Percentiles rank a stretch among this genome's conserved stretches.
Evolutionary conservation across 768 basidiomycete species (phyloP).

Genomic region (Pisolithus sp.): DNA sequence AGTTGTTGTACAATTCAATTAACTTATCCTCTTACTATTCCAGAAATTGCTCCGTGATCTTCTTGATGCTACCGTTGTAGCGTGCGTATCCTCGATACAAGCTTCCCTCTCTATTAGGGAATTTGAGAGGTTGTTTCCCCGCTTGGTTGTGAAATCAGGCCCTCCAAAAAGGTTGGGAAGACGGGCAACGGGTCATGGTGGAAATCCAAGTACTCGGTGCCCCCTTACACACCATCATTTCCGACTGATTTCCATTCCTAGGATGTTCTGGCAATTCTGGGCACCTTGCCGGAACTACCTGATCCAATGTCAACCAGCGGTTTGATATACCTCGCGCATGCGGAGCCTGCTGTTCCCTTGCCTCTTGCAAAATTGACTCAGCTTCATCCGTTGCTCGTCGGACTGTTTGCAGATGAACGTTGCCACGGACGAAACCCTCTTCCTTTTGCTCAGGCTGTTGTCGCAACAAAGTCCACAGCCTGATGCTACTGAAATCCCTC

Average conservation of each 20-base stretch:
- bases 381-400: slow-evolving; percentile 38
- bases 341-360: slow-evolving; percentile 10
- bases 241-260: slow-evolving; percentile 6
- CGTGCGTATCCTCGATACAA: slow-evolving; percentile 34
- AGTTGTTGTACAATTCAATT: not conserved
- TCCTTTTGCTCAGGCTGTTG: slow-evolving; percentile 39
- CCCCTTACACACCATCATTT: not conserved
- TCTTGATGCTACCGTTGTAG: slow-evolving; percentile 31
- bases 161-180: slow-evolving; percentile 31
- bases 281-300: slow-evolving; percentile 3
- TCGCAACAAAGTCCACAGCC: not conserved
- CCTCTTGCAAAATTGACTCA: slow-evolving; percentile 11
- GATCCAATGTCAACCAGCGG: slow-evolving; percentile 23
- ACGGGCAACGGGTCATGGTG: slow-evolving; percentile 32
- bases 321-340: slow-evolving; percentile 21
- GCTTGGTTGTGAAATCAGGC: slow-evolving; percentile 33
- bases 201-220: slow-evolving; percentile 34
- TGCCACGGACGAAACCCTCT: slow-evolving; percentile 55
- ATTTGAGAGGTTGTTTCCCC: slow-evolving; percentile 41
- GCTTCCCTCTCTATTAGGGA: slow-evolving; percentile 41
- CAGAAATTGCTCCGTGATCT: slow-evolving; percentile 26
- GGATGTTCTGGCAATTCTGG: slow-evolving; percentile 32
- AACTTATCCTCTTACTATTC: not conserved
- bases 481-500: slow-evolving; percentile 23
- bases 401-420: slow-evolving; percentile 48